Conservation (phyloP, 768 basidiomycete species). For the Nevesoporus exiguus region DNA sequence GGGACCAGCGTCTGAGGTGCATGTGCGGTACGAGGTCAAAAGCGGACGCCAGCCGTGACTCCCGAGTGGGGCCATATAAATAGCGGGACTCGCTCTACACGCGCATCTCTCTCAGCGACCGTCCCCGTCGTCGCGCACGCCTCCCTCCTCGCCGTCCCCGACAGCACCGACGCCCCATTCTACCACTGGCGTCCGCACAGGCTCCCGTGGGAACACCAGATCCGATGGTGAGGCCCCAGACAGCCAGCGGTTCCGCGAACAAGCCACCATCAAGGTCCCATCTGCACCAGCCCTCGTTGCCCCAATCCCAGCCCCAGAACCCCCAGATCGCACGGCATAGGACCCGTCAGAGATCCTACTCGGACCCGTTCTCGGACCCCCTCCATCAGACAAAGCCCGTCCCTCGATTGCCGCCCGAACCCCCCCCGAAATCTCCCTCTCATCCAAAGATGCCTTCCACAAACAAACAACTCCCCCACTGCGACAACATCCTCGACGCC, state of each 20-base stretch:
- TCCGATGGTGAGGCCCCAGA: conserved; percentile 18
- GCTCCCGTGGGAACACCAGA: conserved; percentile 26
- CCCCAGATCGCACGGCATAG: conserved; percentile 24
- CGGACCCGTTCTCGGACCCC: conserved; percentile 54
- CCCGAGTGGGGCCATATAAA: conserved; percentile 23
- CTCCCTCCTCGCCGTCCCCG: conserved; percentile 2
- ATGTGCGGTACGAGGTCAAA: conserved; percentile 27
- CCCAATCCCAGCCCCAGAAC: conserved; percentile 18
- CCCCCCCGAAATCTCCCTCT: conserved; percentile 29
- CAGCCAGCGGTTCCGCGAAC: conserved; percentile 16
- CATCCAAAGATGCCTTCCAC: conserved; percentile 26
- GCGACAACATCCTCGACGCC: conserved; percentile 52
- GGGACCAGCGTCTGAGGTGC: conserved; percentile 33
- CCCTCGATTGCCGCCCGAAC: conserved; percentile 43
- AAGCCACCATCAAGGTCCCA: conserved; percentile 29
- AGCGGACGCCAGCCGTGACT: neutral
- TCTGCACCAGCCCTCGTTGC: neutral
- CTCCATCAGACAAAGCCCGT: conserved; percentile 25
- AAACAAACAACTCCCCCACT: conserved; percentile 32
- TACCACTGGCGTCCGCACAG: neutral
- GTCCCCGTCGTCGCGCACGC: neutral
- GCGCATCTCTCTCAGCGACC: conserved; percentile 3
- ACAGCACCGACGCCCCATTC: conserved; percentile 7
- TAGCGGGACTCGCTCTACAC: conserved; percentile 12
- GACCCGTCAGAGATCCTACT: conserved; percentile 43